Base-by-base conservation (phyloP, 306 rosid genomes). In the Fagus crenata region DNA sequence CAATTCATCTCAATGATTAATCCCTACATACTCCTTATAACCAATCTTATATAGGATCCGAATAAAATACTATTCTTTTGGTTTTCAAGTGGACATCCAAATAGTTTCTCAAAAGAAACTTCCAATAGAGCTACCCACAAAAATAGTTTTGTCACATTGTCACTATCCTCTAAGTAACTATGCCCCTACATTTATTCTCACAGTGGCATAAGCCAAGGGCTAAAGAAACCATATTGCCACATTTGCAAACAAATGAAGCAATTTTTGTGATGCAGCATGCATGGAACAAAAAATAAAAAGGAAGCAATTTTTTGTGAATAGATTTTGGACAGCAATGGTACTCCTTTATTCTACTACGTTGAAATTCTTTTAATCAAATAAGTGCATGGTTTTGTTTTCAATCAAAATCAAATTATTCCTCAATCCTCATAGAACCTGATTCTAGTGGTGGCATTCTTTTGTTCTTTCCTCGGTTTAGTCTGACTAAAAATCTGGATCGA, bases 311-410 rank as follows among this genome's bases (percentile, higher is more conserved):
- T 41, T 46, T 74, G 84, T 69, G 82, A 76, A 81, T 75, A 67
- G 58, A 73, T 68, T 65, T 83, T 78, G 65, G 84, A 80, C 83
- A 76, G 72, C 74, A 75, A 75, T 81, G 39, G 71, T 37, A 32
- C 42, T 80, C 14, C 4, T 32, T 68, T 53, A 72, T 71, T 77
- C 81, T 4, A 18, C 13, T 17, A 55, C 49, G 15, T 49, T 49
- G 79, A 54, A n/a, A 42, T 41, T 28, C 43, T 56, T 32, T 68
- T 49, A 7, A 73, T 68, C 53, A 33, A 56, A 71, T 49, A 76
- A 73, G 72, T 82, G 72, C 75, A 37, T 28, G 51, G 51, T 46
- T 46, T 46, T 46, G 51, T 9, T 9, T 12, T 46, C 51, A 46
- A 46, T 46, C 51, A 46, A 46, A 46, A 46, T 46, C 51, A 46